phyloP scores from a whole-genome alignment of 2,329 filamentous ascomycete genomes.

The Fusarium oligoseptatum region DNA sequence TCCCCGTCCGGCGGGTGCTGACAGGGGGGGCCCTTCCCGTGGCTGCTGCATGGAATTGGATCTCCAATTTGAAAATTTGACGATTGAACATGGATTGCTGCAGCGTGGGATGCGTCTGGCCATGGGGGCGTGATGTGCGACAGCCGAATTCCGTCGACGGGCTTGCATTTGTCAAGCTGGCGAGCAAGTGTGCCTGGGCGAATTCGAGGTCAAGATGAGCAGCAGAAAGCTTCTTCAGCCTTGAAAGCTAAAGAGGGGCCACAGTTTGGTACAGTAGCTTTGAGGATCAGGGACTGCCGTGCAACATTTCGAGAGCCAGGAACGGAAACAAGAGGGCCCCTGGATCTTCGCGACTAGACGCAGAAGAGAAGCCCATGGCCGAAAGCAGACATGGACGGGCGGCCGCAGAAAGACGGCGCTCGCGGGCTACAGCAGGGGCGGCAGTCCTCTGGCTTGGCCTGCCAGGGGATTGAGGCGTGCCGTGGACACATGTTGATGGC shows the following conservation, averaged over 20 bases:
- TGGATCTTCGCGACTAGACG: constrained; percentile 2
- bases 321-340: constrained; percentile 8
- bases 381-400: background rate
- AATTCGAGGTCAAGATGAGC: background rate
- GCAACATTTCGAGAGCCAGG: background rate
- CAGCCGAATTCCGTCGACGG: background rate
- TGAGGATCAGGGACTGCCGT: constrained; percentile 7
- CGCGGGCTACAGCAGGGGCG: constrained; percentile 6
- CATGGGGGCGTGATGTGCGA: constrained; percentile 6
- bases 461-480: background rate
- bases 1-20: constrained; percentile 8
- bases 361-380: background rate
- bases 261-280: background rate
- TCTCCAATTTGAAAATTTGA: constrained; percentile 17
- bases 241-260: constrained; percentile 13
- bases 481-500: constrained; percentile 13
- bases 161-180: background rate
- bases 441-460: constrained; percentile 9
- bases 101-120: constrained; percentile 19
- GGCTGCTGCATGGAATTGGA: constrained; percentile 17
- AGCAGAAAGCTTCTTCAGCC: background rate
- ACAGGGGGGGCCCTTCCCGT: constrained; percentile 12
- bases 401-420: background rate
- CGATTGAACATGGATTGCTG: constrained; percentile 20
- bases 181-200: background rate